Evolutionary conservation across 1,139 yeast species (phyloP), one percentile per base, ranked within the genome.

Genomic region (Kurtzmaniella quercitrusa): DNA sequence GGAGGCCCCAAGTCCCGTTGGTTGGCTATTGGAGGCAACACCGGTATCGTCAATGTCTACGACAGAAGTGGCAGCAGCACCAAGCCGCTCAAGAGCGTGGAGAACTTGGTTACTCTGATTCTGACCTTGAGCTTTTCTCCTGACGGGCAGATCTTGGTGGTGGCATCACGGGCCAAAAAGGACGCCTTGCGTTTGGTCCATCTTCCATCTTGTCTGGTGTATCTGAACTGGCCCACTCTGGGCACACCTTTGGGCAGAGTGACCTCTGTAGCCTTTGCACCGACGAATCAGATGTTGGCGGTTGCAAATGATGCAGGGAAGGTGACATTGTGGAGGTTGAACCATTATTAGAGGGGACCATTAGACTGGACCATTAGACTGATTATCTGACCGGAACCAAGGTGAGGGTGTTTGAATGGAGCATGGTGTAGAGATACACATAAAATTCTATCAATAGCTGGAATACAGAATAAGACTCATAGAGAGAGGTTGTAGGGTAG

Each of bases 201-300:
- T 58, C 66, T 93, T 47, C 96, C 98, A 11, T 76, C 90, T 10
- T 90, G 93, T 48, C 79, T 88, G 11, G 96, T 88, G 3, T 94
- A 82, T 64, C 75, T 82, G 45, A 94, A 94, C 70, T 94, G 98
- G 98, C 99, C 99, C 17, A 93, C 98, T 2, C 82, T 93, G 46
- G 93, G 90, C 8, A 91, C 99, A 0, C 98, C 98, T 3, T 75
- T 94, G 52, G 99, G 98, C 21, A 82, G 84, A 53, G 96, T 94
- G 37, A 88, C 97, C 1, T 68, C 85, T n/a, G 84, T 81, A 3
- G 77, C 81, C 10, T 91, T 91, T 62, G 82, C 95, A 23, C 91
- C 95, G 23, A 81, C 81, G 50, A 81, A 83, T 46, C 93, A 89
- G 62, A 81, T 90, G 82, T 64, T 93, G 48, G 89, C 93, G 15